These are phyloP conservation scores for Kalmusia sp. DNA, from an alignment of 2,329 filamentous ascomycete genomes.

Conservation along the genomic window DNA sequence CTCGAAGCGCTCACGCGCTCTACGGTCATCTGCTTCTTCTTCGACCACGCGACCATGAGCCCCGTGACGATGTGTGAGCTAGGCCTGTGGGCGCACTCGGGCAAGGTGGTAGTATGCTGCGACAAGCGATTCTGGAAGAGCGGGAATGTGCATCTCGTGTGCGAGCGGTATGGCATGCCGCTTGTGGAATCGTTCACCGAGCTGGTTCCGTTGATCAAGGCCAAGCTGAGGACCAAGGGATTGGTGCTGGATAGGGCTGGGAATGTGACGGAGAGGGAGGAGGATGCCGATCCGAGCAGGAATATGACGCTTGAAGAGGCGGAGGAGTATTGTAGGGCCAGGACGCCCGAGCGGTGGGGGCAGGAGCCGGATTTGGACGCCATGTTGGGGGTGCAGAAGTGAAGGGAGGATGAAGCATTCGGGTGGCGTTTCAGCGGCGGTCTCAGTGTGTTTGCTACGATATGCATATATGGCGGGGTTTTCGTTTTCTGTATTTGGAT, in stretches of 20 bases:
- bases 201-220: slow-evolving; percentile 46
- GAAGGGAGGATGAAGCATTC: not conserved
- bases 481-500: not conserved
- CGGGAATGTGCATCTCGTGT: slow-evolving; percentile 68
- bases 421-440: not conserved
- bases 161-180: slow-evolving; percentile 55
- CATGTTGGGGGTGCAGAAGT: not conserved
- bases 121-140: slow-evolving; percentile 61
- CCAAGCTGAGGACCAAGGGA: slow-evolving; percentile 39
- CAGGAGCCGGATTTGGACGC: not conserved
- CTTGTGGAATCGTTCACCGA: slow-evolving; percentile 53
- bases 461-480: not conserved
- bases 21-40: slow-evolving; percentile 64
- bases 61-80: slow-evolving; percentile 68
- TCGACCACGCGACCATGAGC: slow-evolving; percentile 60
- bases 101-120: slow-evolving; percentile 62
- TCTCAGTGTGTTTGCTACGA: not conserved
- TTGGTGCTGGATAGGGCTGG: slow-evolving; percentile 26
- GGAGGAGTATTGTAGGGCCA: not conserved
- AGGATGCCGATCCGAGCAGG: not conserved
- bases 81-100: slow-evolving; percentile 57
- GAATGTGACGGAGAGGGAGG: slow-evolving; percentile 13
- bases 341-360: not conserved
- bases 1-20: slow-evolving; percentile 62
- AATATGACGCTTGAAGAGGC: not conserved